Base-by-base conservation (phyloP, 495 filamentous ascomycete species). In the Beverwykella pulmonaria region DNA sequence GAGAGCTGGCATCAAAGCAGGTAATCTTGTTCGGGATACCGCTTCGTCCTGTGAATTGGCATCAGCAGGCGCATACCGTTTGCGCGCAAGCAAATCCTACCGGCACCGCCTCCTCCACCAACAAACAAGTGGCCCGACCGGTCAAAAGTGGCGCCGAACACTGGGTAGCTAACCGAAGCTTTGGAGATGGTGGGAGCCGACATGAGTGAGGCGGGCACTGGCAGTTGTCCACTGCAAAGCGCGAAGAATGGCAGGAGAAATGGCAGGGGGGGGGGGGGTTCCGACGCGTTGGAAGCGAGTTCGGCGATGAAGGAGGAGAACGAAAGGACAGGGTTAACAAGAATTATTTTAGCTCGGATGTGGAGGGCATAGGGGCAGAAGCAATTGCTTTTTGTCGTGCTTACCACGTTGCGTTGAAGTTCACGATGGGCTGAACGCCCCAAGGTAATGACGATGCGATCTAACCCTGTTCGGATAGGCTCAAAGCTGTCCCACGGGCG, bases 11-110 rank as follows among this genome's bases (percentile, higher is more conserved):
- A 72, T 94, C 88, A 29, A 97, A 79, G 29, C 92, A 78, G 25
- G 84, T 88, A 75, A 98, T 92, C 78, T 93, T 93, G 77, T 97
- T 98, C 29, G 87, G 86, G 34, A 97, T 91, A 50, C 93, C 94
- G 72, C 84, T 94, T 61, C 88, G 86, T 41, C 68, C 64, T 61
- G 53, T 47, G 7, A 49, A n/a, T 15, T 34, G 17, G 8, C 29
- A 36, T 59, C 27, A 66, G 52, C 54, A 27, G 12, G 27, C 27
- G 23, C 25, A 19, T 8, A 29, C 17, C 2, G 1, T 54, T 32
- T 54, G 52, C 52, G 26, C 52, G 9, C 39, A 14, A 44, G 9
- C 5, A 44, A 14, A 44, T 55, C 19, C 47, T 46, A 29, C 30
- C 29, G 8, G 25, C 34, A 17, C 60, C 50, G 29, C 23, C 41